Base-by-base conservation (phyloP, 1,284 basidiomycete genomes). In the Vanrija sp. region DNA sequence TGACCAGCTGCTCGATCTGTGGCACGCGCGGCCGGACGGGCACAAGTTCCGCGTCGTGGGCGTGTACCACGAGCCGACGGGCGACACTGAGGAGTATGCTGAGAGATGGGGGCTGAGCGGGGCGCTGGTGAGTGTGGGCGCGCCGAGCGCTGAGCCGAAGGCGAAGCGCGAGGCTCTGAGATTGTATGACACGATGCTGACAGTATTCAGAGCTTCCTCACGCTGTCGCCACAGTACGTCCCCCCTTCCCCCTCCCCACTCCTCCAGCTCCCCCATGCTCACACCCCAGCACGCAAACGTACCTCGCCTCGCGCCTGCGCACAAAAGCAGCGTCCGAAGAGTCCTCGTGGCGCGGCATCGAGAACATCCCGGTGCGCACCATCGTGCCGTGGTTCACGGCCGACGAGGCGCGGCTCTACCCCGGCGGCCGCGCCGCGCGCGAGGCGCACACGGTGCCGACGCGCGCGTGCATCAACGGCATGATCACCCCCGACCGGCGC, bases 61-160 rank as follows among this genome's bases (percentile, higher is more conserved):
- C n/a, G 49, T 50, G 16, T 50, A 50, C 26, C 49, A 50, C 28
- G 42, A 43, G 26, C 49, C 49, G 10, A 50, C 42, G 5, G 49
- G 49, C 18, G 26, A 50, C 14, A 15, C 34, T 3, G 49, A 29
- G 12, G 8, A 29, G 25, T 34, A 43, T n/a, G 39, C 23, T 12
- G n/a, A 15, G 26, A 4, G 29, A 18, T 50, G 49, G 49, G 39
- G 16, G 15, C 18, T 25, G 15, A 43, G 26, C 3, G 49, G 40
- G 5, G 40, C 49, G 26, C 28, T 50, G 18, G 19, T n/a, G n/a
- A 18, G 19, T 42, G 19, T n/a, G n/a, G n/a, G n/a, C 19, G 39
- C 5, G 14, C 14, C 8, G 16, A 8, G 16, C 40, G 40, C 16
- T n/a, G 38, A 40, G 38, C 38, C 38, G 16, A 10, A 42, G 40